Evolutionary conservation across 306 rosid genomes (phyloP).

Genomic region (Quercus aquifolioides): DNA sequence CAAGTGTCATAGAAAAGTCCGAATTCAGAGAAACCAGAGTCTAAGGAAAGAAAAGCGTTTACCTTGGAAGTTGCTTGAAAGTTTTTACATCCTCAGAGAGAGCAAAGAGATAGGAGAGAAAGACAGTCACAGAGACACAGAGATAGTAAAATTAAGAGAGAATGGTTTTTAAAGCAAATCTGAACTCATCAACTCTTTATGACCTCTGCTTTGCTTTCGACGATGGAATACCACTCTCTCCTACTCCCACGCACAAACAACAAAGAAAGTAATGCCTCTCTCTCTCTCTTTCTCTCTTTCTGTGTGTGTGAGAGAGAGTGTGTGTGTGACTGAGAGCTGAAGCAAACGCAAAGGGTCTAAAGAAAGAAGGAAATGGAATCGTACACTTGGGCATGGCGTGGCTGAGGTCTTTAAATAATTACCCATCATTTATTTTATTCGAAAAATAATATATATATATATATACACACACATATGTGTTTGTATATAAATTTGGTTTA

Average conservation of each 20-base stretch:
- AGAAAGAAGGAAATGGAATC: background rate
- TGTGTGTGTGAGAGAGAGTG: no score
- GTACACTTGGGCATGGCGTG: conserved; percentile 30
- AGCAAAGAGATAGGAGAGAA: background rate
- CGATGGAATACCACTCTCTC: conserved; percentile 57
- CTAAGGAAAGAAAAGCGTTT: background rate
- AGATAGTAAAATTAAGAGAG: no score
- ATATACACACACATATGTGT: no score
- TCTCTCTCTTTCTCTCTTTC: background rate
- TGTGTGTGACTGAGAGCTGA: no score
- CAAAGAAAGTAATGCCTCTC: background rate
- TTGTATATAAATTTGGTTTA: background rate
- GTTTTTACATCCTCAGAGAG: background rate
- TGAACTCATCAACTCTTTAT: conserved; percentile 1
- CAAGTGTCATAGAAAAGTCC: background rate
- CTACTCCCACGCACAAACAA: background rate
- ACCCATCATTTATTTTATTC: background rate
- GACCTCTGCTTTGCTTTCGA: conserved; percentile 39
- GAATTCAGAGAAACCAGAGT: background rate
- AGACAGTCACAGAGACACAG: background rate
- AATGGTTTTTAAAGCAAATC: background rate
- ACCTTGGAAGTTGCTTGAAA: background rate
- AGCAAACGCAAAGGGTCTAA: background rate
- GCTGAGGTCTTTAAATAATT: conserved; percentile 17
- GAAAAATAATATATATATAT: background rate